Evolutionary conservation across 768 basidiomycete species (phyloP), one percentile per base, ranked within the genome.

Genomic region (Atractiella rhizophila): DNA sequence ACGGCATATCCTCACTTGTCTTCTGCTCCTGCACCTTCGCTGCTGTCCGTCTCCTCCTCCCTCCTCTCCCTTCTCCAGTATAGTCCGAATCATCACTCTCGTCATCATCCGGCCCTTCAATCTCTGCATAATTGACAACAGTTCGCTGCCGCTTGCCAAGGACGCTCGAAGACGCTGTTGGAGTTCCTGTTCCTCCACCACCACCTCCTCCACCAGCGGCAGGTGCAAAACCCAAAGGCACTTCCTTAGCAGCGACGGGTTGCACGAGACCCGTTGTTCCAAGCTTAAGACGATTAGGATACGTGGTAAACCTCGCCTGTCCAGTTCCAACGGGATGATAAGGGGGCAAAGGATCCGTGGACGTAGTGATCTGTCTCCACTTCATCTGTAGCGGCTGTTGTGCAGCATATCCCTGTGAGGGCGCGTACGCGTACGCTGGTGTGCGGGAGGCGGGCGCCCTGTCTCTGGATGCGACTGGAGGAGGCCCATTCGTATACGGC

Each of bases 211-310:
- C 47, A 7, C 56, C 66, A 47, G 51, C 43, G 1, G 49, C 31
- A 2, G 57, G 42, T 13, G 60, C 28, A 1, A 31, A 20, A 16
- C 29, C 25, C 20, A 13, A 30, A 25, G 25, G 44, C n/a, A 6
- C 19, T n/a, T 8, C 39, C 6, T 44, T 60, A 27, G 64, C 58
- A 10, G 70, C 51, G 51, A 81, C 70, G 16, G 91, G 91, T 54
- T 98, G 91, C 59, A 96, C 68, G 49, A 98, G 70, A 5, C 83
- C 70, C 0, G 81, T 76, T 3, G 76, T 67, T 13, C 91, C 91
- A 0, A 88, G 86, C 20, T 78, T 73, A 38, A 96, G 62, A n/a
- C 88, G 69, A 5, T 85, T 77, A 0, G 83, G 64, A 56, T 91
- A 96, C 2, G 80, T 76, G 0, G 81, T 75, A 42, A 70, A 66